Base-by-base conservation (phyloP, 208 protist species). In the Wallacemonas sp. region DNA sequence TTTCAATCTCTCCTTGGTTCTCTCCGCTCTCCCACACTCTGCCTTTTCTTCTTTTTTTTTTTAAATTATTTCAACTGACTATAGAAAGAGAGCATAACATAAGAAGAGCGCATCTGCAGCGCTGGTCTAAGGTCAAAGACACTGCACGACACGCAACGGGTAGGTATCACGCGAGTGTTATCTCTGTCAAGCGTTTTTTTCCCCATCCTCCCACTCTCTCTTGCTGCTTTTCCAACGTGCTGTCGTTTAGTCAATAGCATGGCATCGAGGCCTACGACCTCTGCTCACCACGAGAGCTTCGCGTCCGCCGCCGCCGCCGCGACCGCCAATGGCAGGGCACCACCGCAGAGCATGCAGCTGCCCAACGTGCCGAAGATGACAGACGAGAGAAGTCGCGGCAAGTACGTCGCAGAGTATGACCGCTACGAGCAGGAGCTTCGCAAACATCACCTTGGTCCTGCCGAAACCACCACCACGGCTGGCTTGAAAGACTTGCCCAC, bases 351-450 rank as follows among this genome's bases (percentile, higher is more conserved):
- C 24, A 82, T 96, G 45, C 55, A 70, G 22, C 80, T 96, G 17
- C 90, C 90, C 21, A 93, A 93, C 67, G 88, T 96, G n/a, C 90
- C 90, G 2, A 83, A 85, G 65, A 77, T 90, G 41, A 81, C 79
- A 2, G 90, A 96, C 60, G 87, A 92, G 39, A 85, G 89, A 62
- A 82, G 74, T 46, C 77, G 82, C 30, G 62, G 76, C 33, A 90
- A 89, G 66, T 88, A 93, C 61, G 72, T 93, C 59, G 83, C 76
- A 62, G 90, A 96, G 38, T 96, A 96, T 54, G 91, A 96, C 1
- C 91, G 86, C 56, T 90, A 90, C 63, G 91, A 96, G 56, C 62
- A 75, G n/a, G 91, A 96, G 77, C 64, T 96, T 12, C 88, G 86
- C 38, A 88, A 90, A 59, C 87, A 93, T 64, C 91, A 96, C 77